Base-by-base conservation (phyloP, 2,329 filamentous ascomycete genomes). In the Nannizziopsis arthrosporioides region DNA sequence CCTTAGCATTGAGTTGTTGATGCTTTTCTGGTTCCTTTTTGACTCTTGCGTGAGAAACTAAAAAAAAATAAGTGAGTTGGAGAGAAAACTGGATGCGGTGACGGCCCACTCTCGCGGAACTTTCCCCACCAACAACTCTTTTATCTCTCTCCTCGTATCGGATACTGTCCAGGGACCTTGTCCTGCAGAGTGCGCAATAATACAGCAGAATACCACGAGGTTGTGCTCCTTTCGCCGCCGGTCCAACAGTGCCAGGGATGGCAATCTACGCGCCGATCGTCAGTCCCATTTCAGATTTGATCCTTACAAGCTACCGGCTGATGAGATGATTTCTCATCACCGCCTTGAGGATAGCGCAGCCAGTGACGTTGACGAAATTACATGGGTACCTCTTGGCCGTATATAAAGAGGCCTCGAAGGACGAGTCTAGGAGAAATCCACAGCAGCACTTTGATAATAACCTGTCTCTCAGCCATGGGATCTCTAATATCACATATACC, bases 51-150 rank as follows among this genome's bases (percentile, higher is more conserved):
- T 27, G 22, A 27, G 22, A 27, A 27, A 27, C 22, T 27, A 27
- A 27, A 27, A 27, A 27, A 27, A 36, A 36, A 12, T 36, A 36
- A 12, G 4, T 36, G 14, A 15, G 34, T 36, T 36, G 34, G 34
- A 15, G 34, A 36, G 11, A 36, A 15, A 36, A 36, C 34, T 36
- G 14, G 14, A 12, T 12, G 34, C 34, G 14, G 11, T 36, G 14
- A 36, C 34, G 11, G 14, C 15, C 42, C 42, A 44, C 42, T 44
- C 42, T 37, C 18, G 42, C 32, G 42, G 42, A 19, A 44, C 42
- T 30, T 27, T 44, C 42, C 15, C 42, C 42, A 44, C 42, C 42
- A 37, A 15, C 42, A 22, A 37, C 32, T 14, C n/a, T 30, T 14
- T 15, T 8, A 14, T 35, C 22, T 22, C 14, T 43, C 6, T 31